Evolutionary conservation across 495 filamentous ascomycete species (phyloP), one percentile per base, ranked within the genome.

Genomic region (Neurospora sp.): DNA sequence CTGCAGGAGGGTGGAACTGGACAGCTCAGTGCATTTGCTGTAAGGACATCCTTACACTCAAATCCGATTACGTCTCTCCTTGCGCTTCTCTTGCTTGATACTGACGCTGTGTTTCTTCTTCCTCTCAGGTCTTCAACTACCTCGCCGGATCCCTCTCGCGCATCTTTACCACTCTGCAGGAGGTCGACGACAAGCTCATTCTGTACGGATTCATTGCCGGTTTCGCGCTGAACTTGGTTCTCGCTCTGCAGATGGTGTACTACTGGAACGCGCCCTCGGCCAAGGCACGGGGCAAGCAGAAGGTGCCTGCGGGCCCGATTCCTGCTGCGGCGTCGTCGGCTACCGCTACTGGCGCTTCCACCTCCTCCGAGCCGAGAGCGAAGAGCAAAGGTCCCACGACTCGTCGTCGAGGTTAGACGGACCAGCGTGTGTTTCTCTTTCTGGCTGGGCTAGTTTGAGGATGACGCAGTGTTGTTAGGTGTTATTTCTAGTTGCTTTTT

Each of bases 141-240:
- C 93, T 99, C 77, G 85, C 89, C 77, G 96, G 96, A 15, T 96
- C 93, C 73, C 89, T 97, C 45, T 92, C 93, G 15, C 91, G 96
- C 77, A 96, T 99, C 85, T 98, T 97, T 82, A 99, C 96, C 24
- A 99, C 96, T 3, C 82, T 98, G 69, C 93, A 97, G 78, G 96
- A 99, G 85, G 94, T 98, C 74, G 91, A 96, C 76, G 96, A 99
- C 82, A 92, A 92, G 81, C 85, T 98, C 72, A 98, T 99, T 76
- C 88, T 99, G 19, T 97, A 95, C 80, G 92, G 94, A 31, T 98
- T 96, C 86, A 81, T 98, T 66, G 93, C 92, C 3, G 96, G 92
- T 31, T 97, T 97, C 80, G 83, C 86, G 39, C 89, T 99, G 76
- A 99, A 99, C 83, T 83, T 90, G 74, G 87, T 99, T 72, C 84